phyloP scores from a whole-genome alignment of 441 rosid species.

The Jatropha podagrica region DNA sequence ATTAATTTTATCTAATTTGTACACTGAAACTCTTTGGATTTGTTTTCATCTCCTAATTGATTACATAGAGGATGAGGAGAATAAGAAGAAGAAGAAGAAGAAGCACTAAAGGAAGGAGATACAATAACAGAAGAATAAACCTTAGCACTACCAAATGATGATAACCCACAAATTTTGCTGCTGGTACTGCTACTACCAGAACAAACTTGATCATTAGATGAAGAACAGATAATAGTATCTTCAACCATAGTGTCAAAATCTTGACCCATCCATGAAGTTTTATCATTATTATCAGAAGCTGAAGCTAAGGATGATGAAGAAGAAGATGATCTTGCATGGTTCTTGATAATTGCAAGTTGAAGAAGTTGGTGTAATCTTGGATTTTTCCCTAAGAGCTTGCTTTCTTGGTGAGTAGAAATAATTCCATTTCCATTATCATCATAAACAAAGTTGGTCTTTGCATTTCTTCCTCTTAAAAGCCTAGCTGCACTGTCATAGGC shows the following conservation, averaged over 20 bases:
- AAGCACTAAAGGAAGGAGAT: slow-evolving; percentile 48
- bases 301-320: neutral
- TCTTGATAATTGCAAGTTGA: slow-evolving; percentile 37
- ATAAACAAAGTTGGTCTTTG: slow-evolving; percentile 43
- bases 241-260: slow-evolving; percentile 31
- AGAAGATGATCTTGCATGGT: slow-evolving; percentile 26
- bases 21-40: neutral
- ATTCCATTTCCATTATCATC: slow-evolving; percentile 1
- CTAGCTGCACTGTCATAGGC: slow-evolving; percentile 52
- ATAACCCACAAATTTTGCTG: slow-evolving; percentile 14
- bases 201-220: slow-evolving; percentile 13
- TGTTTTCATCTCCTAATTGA: slow-evolving; percentile 2
- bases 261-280: neutral
- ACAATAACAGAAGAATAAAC: slow-evolving; percentile 58
- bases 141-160: slow-evolving; percentile 41
- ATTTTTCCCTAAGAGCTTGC: slow-evolving; percentile 19
- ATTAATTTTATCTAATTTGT: neutral
- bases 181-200: neutral
- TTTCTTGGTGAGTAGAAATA: slow-evolving; percentile 14
- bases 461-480: slow-evolving; percentile 47
- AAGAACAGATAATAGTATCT: slow-evolving; percentile 45
- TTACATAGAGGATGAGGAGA: slow-evolving; percentile 24
- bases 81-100: slow-evolving; percentile 28
- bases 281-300: neutral
- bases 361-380: slow-evolving; percentile 37